Base-by-base conservation (phyloP, 768 basidiomycete species). In the Psilocybe sp. region DNA sequence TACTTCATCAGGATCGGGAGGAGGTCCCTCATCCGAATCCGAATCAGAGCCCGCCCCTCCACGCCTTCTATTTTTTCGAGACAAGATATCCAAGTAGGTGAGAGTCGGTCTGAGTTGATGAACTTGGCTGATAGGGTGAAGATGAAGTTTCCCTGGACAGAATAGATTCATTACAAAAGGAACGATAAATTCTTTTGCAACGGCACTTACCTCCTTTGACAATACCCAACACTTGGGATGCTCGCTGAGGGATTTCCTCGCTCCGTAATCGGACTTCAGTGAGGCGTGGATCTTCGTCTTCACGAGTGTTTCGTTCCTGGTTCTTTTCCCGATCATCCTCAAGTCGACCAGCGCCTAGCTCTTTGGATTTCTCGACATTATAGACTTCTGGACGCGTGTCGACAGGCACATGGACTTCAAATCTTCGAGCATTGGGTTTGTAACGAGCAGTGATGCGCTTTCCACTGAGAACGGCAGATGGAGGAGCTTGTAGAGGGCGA, bases 21-120 rank as follows among this genome's bases (percentile, higher is more conserved):
- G 88, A 18, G 88, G 87, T 0, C 84, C 89, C 46, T 88, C 85
- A 49, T 90, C 88, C 6, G 83, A 84, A 40, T 91, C 89, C 1
- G 84, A 84, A 49, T 85, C 89, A 3, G 77, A 80, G 7, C 75
- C 81, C 32, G 59, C 77, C 37, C 71, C 69, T 16, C 73, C 71
- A 41, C 64, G 62, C 16, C 78, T 81, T 57, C 74, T 80, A 52
- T 65, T 72, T 70, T 85, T 89, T 34, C 81, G 81, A 18, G 84
- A 82, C 47, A 86, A 63, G 51, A 80, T 67, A 62, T 93, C 92
- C 53, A 93, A 74, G 68, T 93, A 89, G 14, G 87, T 89, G 56
- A 92, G 67, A 2, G 87, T 85, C 8, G 91, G 91, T 40, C 90
- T 83, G 56, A 93, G 76, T 64, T 93, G 92, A 60, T 92, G 87